phyloP scores from a whole-genome alignment of 2,329 filamentous ascomycete genomes.

The Alternaria atra region DNA sequence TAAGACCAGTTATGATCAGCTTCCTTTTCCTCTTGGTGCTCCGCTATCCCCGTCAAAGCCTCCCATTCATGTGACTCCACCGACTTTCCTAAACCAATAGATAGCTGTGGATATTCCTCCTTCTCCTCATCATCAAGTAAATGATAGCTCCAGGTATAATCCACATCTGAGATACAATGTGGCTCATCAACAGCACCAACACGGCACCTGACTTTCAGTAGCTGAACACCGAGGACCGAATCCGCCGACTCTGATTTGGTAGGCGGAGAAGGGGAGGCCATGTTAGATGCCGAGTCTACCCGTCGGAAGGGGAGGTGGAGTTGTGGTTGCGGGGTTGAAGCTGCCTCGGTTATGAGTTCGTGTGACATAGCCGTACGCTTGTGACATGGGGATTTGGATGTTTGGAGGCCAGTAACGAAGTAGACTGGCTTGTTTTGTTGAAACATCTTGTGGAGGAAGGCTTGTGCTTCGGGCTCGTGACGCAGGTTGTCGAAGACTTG shows the following conservation, averaged over 20 bases:
- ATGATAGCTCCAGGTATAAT: conserved; percentile 41
- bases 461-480: conserved; percentile 26
- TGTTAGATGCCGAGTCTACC: conserved; percentile 31
- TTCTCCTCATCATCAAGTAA: conserved; percentile 25
- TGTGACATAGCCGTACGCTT: not conserved
- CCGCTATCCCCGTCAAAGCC: conserved; percentile 29
- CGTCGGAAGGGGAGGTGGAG: conserved; percentile 29
- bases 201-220: conserved; percentile 38
- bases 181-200: conserved; percentile 36
- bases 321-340: conserved; percentile 4
- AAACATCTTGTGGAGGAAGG: conserved; percentile 40
- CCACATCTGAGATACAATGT: conserved; percentile 39
- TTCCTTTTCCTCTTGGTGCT: conserved; percentile 21
- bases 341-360: conserved; percentile 6
- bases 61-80: conserved; percentile 30
- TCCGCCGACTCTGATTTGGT: conserved; percentile 13
- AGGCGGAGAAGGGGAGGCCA: not conserved
- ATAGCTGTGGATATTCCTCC: conserved; percentile 31
- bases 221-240: conserved; percentile 32
- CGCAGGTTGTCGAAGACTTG: conserved; percentile 37
- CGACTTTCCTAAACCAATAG: conserved; percentile 38
- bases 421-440: conserved; percentile 56
- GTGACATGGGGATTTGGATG: conserved; percentile 40
- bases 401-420: conserved; percentile 57
- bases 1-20: conserved; percentile 3